Conservation (phyloP, 495 filamentous ascomycete species). For the Tuber magnatum region DNA sequence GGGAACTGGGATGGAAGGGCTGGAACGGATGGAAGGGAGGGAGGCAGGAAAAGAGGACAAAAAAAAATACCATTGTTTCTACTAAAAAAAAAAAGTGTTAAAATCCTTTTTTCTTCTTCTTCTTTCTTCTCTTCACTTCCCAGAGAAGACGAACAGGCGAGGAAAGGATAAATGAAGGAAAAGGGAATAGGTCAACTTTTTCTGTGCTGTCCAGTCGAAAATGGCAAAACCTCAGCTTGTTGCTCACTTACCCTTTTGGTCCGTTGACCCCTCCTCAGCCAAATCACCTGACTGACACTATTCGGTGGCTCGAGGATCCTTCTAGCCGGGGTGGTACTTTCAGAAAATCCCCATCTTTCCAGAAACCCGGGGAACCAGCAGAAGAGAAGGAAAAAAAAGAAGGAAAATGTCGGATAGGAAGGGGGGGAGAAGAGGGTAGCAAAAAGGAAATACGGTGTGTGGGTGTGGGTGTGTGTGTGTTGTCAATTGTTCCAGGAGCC, state of each 20-base stretch:
- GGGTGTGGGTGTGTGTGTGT: background rate
- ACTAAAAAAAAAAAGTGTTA: background rate
- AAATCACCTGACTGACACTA: background rate
- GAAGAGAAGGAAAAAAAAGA: background rate
- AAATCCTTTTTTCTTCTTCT: background rate
- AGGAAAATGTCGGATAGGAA: background rate
- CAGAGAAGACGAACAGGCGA: background rate
- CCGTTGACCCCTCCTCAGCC: background rate
- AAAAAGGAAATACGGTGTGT: background rate
- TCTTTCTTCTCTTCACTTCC: background rate
- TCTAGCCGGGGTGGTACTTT: background rate
- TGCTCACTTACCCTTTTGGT: background rate
- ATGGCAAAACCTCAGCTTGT: background rate
- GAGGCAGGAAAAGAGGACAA: background rate
- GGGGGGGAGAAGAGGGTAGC: background rate
- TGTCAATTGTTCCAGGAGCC: background rate
- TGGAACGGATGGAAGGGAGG: background rate
- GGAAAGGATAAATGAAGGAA: background rate
- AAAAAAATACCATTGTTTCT: background rate
- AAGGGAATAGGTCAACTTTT: background rate
- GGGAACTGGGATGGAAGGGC: background rate
- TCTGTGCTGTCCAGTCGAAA: background rate
- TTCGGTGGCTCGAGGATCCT: background rate
- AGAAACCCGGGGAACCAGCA: background rate
- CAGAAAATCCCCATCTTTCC: background rate